Conservation (phyloP, 352 stramenopile genomes). For the Pythium brassicae region DNA sequence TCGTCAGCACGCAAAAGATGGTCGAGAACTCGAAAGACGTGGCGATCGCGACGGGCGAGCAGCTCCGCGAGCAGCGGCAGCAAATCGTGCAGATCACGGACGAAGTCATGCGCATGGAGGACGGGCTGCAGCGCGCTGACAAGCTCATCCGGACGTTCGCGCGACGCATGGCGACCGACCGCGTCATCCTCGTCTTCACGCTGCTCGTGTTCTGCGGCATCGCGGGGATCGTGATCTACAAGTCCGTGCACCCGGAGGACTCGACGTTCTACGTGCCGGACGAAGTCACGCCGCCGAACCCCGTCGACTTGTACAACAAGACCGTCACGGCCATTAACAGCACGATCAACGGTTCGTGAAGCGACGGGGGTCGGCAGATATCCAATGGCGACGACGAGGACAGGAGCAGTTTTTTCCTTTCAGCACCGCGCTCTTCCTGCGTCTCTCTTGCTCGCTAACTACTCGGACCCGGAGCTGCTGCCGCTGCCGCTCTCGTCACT, state of each 20-base stretch:
- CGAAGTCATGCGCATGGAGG: slow-evolving; percentile 84
- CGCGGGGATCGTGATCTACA: slow-evolving; percentile 82
- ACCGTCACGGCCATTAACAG: slow-evolving; percentile 60
- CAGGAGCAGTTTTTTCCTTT: no score
- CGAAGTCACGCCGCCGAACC: slow-evolving; percentile 78
- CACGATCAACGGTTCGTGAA: slow-evolving; percentile 29
- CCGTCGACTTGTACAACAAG: slow-evolving; percentile 70
- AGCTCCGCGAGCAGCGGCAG: slow-evolving; percentile 73
- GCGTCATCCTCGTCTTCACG: slow-evolving; percentile 74
- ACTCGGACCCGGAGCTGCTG: slow-evolving; percentile 3
- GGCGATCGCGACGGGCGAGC: slow-evolving; percentile 70
- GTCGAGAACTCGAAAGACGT: slow-evolving; percentile 83
- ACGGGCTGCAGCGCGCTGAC: slow-evolving; percentile 72
- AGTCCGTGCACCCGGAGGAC: slow-evolving; percentile 66
- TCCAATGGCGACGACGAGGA: no score
- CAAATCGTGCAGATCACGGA: slow-evolving; percentile 87
- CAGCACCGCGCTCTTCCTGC: no score
- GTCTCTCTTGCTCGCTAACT: background rate
- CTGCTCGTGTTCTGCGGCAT: slow-evolving; percentile 81
- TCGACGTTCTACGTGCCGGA: slow-evolving; percentile 83
- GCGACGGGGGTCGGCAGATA: background rate
- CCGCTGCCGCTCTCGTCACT: slow-evolving; percentile 6
- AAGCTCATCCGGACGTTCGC: slow-evolving; percentile 80
- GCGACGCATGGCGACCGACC: slow-evolving; percentile 77
- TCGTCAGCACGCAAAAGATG: slow-evolving; percentile 85